Percentiles rank a stretch among this genome's conserved stretches.
These are phyloP conservation scores for Leishmania amazonensis DNA, from an alignment of 208 protist species.

Conservation along the genomic window DNA sequence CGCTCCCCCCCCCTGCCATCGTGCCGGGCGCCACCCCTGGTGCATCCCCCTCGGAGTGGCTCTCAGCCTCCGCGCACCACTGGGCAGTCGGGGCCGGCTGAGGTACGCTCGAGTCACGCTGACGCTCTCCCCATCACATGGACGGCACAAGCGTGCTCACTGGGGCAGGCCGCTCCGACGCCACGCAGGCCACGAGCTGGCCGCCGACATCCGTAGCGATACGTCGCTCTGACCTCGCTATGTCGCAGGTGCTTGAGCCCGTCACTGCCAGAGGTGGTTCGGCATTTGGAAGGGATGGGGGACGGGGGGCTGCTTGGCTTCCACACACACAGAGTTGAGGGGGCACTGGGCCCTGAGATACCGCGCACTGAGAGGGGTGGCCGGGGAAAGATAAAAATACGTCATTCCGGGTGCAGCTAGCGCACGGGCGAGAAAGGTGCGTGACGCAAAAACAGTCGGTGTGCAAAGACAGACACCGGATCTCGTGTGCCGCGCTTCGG, in stretches of 20 bases:
- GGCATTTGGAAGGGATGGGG: not conserved
- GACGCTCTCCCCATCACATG: not conserved
- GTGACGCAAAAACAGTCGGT: not conserved
- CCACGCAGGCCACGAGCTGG: not conserved
- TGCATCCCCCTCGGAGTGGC: not conserved
- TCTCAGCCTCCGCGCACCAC: not conserved
- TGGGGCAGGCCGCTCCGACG: not conserved
- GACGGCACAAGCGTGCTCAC: not conserved
- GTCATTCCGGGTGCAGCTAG: not conserved
- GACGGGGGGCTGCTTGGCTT: not conserved
- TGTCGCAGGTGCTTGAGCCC: not conserved
- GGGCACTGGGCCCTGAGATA: not conserved
- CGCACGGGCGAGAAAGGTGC: not conserved
- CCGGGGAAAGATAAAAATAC: not conserved
- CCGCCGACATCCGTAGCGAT: not conserved
- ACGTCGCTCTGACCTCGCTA: not conserved
- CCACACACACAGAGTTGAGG: not conserved
- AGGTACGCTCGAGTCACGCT: not conserved
- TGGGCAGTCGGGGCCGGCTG: not conserved
- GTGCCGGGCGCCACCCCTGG: not conserved
- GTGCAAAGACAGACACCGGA: not conserved
- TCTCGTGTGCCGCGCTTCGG: not conserved
- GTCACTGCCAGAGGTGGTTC: not conserved
- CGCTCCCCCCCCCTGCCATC: not conserved
- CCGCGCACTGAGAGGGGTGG: not conserved